Percentiles rank a stretch among this genome's conserved stretches.
Evolutionary conservation across 2,329 filamentous ascomycete genomes (phyloP).

Genomic region (Penicillium psychrosexuale): DNA sequence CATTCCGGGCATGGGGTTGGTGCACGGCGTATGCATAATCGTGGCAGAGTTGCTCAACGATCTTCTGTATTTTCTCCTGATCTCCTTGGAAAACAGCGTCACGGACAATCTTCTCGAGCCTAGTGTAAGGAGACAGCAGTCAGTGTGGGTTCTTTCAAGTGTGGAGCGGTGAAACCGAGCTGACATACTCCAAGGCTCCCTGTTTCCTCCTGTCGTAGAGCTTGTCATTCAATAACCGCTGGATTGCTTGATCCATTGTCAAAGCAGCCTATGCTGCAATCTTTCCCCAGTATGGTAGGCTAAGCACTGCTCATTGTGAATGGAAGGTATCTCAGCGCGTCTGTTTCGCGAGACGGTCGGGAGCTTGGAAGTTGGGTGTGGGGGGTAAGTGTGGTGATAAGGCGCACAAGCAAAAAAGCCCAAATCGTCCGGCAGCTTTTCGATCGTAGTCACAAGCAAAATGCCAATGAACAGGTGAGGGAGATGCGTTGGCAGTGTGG

Average conservation of each 20-base stretch:
- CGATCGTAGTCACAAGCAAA: not conserved
- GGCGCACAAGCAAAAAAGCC: not conserved
- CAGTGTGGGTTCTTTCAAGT: not conserved
- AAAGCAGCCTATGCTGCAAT: slow-evolving; percentile 5
- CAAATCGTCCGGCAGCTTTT: not conserved
- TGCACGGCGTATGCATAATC: slow-evolving; percentile 98
- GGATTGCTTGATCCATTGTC: slow-evolving; percentile 81
- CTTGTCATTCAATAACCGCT: slow-evolving; percentile 93
- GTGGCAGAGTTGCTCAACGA: slow-evolving; percentile 94
- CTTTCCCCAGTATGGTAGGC: not conserved
- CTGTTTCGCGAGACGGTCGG: not conserved
- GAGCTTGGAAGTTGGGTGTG: not conserved
- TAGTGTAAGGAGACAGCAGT: slow-evolving; percentile 37
- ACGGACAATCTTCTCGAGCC: slow-evolving; percentile 85
- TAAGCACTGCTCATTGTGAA: slow-evolving; percentile 9
- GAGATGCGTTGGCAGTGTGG: slow-evolving; percentile 11
- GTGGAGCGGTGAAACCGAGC: not conserved
- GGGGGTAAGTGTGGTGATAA: not conserved
- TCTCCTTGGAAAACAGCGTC: slow-evolving; percentile 75
- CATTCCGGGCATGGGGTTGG: slow-evolving; percentile 93
- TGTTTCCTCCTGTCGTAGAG: slow-evolving; percentile 97
- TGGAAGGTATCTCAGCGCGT: not conserved
- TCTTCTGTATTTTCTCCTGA: slow-evolving; percentile 74
- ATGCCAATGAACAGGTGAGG: not conserved
- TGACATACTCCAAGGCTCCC: slow-evolving; percentile 84